Evolutionary conservation across 176 grass and related monocot species (phyloP), one percentile per base, ranked within the genome.

Genomic region (Oryza longistaminata): DNA sequence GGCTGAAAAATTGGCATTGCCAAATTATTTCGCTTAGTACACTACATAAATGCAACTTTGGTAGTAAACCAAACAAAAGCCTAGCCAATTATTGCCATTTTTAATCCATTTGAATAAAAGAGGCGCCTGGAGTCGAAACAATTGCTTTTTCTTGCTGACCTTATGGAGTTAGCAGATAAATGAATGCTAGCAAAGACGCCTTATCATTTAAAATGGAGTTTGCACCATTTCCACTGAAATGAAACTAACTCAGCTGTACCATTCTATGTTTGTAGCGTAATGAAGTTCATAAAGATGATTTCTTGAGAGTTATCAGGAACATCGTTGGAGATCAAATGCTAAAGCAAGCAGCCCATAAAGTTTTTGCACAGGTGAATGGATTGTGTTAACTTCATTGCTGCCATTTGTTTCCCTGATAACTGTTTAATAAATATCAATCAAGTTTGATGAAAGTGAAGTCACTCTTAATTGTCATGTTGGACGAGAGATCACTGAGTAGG

Each of bases 261-360:
- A 17, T 80, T 81, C 77, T 81, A 58, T 80, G 70, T 92, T 88
- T 86, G 70, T 76, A 99, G 96, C 88, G 81, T 80, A 96, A 99
- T 89, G 93, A 99, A 88, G 90, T 99, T 70, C 86, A 88, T 62
- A 99, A 99, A 92, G 96, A 95, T 72, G 96, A 99, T 90, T 99
- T 99, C 73, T 88, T 96, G 81, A 94, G 96, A 85, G 91, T 96
- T 25, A 99, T 92, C 80, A 89, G 90, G 89, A 96, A 94, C 80
- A 92, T 99, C 24, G 96, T 99, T 84, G 93, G 96, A 29, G 96
- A 99, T 78, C 91, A 99, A 82, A 99, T 96, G 96, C 96, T 99
- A 58, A 92, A 94, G 75, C 96, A 99, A 87, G 96, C 96, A 87
- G 96, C 93, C 58, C 91, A 99, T 86, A 96, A 95, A 90, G 93